Percentiles rank a stretch among this genome's conserved stretches.
phyloP scores from a whole-genome alignment of 257 asterid species.

The Cynanchum wilfordii region DNA sequence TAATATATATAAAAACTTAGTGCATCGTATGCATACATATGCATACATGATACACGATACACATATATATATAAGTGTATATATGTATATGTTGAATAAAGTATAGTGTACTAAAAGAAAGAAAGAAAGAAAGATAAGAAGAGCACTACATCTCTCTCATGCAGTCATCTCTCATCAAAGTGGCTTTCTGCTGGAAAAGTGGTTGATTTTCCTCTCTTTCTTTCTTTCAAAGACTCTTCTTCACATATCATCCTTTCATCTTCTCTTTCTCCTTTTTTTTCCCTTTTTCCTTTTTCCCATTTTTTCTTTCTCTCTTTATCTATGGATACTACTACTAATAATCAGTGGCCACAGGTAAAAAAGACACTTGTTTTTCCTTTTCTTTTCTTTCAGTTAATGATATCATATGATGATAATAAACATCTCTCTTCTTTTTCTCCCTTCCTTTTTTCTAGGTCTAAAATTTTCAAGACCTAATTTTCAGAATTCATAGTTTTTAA shows the following conservation, averaged over 20 bases:
- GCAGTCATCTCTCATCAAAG: slow-evolving; percentile 20
- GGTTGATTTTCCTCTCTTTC: slow-evolving; percentile 42
- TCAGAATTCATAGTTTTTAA: slow-evolving; percentile 12
- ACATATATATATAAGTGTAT: not conserved
- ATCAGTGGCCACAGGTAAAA: slow-evolving; percentile 99
- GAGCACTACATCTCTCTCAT: not conserved
- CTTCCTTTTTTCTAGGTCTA: slow-evolving; percentile 30
- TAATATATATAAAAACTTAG: too few relatives aligned
- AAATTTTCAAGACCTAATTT: slow-evolving; percentile 30
- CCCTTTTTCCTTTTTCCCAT: slow-evolving; percentile 15
- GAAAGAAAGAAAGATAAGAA: slow-evolving; percentile 16
- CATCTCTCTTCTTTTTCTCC: slow-evolving; percentile 10
- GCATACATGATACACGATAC: too few relatives aligned
- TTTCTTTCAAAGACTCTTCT: slow-evolving; percentile 31
- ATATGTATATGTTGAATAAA: not conserved
- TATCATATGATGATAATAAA: slow-evolving; percentile 52
- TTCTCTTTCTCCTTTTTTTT: not conserved
- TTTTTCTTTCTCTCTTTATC: slow-evolving; percentile 27
- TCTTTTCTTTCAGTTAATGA: slow-evolving; percentile 27
- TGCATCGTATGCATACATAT: not conserved
- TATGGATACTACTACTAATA: slow-evolving; percentile 65
- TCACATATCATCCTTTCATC: not conserved
- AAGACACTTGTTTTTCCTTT: slow-evolving; percentile 19
- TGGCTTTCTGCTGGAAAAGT: slow-evolving; percentile 53
- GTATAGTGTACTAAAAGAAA: not conserved